Base-by-base conservation (phyloP, 768 basidiomycete genomes). In the Lactarius quietus region DNA sequence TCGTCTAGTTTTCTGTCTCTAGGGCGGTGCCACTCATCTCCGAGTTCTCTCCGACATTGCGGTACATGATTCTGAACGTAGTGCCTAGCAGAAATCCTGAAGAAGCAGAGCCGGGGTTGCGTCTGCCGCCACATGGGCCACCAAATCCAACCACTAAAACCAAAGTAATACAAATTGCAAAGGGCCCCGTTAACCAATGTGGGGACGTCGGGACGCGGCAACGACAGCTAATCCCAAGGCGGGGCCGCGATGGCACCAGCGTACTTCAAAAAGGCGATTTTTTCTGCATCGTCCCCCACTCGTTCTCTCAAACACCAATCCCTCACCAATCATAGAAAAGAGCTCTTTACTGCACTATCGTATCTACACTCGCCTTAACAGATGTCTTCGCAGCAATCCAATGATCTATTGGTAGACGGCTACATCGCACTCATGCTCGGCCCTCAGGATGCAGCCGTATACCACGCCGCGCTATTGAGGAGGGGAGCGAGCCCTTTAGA, bases 361-460 rank as follows among this genome's bases (percentile, higher is more conserved):
- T 35, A 45, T 38, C 35, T 9, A 56, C 29, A 12, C n/a, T 39
- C 10, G 9, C 41, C 29, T 26, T 29, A 6, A 53, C 35, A 62
- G 18, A 66, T 62, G 61, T 3, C 9, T 10, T 0, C 5, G 36
- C 51, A 36, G 26, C 57, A 45, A 54, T 17, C 6, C 54, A 15
- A 5, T n/a, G 23, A 31, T 12, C 65, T 62, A 20, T 54, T 43
- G 28, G 23, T 66, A 29, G 65, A 66, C 23, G 61, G 65, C n/a
- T 62, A 66, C 18, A 12, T 62, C 23, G 20, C 65, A 17, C 4
- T 10, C 1, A 62, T 31, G 52, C 58, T 66, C 38, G 61, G 28
- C 4, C 48, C 61, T 48, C 26, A 0, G 15, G 41, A 0, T 38
- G 57, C 57, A 6, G 28, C 54, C 45, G 6, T 0, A 29, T 62